These are phyloP conservation scores for Thalassiosira livingstoniorum DNA, from an alignment of 352 stramenopile species.

Conservation along the genomic window DNA sequence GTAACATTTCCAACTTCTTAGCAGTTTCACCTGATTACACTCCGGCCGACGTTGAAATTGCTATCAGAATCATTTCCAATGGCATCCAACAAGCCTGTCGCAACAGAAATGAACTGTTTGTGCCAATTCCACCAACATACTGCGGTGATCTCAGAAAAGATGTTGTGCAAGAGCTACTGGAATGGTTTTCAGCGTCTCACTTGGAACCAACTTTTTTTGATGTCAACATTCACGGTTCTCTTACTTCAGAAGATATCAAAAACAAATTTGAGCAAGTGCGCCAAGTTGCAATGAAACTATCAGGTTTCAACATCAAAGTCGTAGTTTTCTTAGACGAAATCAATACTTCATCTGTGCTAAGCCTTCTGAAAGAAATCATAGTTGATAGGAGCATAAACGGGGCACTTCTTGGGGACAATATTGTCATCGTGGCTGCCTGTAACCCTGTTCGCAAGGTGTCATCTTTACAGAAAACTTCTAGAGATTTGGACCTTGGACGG, in stretches of 20 bases:
- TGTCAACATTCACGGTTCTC: constrained; percentile 62
- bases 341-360: constrained; percentile 69
- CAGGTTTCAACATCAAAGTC: constrained; percentile 25
- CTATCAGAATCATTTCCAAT: constrained; percentile 4
- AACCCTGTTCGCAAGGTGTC: constrained; percentile 63
- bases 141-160: constrained; percentile 16
- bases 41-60: constrained; percentile 25
- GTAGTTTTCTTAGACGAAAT: constrained; percentile 80
- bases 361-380: constrained; percentile 79
- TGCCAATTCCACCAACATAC: constrained; percentile 19
- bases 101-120: constrained; percentile 48
- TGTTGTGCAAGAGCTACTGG: constrained; percentile 15
- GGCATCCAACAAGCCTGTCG: constrained; percentile 33
- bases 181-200: constrained; percentile 51
- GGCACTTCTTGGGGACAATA: constrained; percentile 60
- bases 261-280: constrained; percentile 42
- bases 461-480: constrained; percentile 25
- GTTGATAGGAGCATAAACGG: constrained; percentile 67
- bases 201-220: constrained; percentile 68
- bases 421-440: constrained; percentile 72
- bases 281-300: constrained; percentile 38
- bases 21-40: constrained; percentile 11
- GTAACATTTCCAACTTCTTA: neutral
- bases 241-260: constrained; percentile 57
- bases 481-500: constrained; percentile 55